These are phyloP conservation scores for Termitomyces sp. DNA, from an alignment of 768 basidiomycete genomes.

Conservation along the genomic window DNA sequence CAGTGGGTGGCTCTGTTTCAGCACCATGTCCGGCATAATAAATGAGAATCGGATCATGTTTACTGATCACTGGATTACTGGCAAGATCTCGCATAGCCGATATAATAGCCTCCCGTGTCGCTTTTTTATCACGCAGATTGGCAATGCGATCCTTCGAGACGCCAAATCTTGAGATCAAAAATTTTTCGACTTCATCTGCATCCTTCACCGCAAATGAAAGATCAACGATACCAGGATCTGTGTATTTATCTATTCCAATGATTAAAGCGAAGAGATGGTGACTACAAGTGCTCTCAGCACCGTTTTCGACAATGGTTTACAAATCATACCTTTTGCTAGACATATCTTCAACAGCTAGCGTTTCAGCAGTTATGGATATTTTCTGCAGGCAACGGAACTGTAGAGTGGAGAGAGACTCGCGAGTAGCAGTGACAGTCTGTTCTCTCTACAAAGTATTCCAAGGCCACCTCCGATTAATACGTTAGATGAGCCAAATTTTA, in stretches of 20 bases:
- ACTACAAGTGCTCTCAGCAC: background rate
- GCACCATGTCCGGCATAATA: conserved; percentile 10
- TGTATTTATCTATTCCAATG: conserved; percentile 10
- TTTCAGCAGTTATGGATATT: background rate
- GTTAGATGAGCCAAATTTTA: background rate
- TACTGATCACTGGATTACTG: background rate
- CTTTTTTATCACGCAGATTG: conserved; percentile 1
- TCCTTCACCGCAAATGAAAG: conserved; percentile 1
- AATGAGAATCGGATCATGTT: conserved; percentile 7
- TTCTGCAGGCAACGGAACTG: background rate
- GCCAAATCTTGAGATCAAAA: background rate
- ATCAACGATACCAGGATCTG: background rate
- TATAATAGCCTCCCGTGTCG: background rate
- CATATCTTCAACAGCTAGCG: background rate
- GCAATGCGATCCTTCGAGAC: background rate
- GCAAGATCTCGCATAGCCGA: background rate
- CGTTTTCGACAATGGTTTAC: background rate
- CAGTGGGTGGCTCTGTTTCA: background rate
- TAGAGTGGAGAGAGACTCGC: background rate
- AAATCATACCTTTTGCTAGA: background rate
- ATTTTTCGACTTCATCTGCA: conserved; percentile 1
- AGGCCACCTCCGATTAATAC: too few relatives aligned
- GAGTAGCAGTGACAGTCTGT: background rate
- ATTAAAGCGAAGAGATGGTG: background rate
- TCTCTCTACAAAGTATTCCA: background rate